Evolutionary conservation across 176 grass and related monocot genomes (phyloP).

Genomic region (Hordeum marinum): DNA sequence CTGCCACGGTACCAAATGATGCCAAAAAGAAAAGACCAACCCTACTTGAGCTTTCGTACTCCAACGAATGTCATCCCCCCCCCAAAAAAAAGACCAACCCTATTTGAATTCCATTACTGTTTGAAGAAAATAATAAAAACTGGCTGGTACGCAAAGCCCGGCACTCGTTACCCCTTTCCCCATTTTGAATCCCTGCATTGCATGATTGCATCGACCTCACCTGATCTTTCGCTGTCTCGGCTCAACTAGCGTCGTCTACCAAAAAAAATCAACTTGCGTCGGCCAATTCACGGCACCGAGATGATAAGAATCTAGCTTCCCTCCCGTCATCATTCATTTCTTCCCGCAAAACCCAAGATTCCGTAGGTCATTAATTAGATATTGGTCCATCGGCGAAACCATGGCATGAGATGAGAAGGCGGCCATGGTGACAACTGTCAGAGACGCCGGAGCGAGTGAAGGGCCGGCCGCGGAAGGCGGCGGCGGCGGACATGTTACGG

Average conservation of each 20-base stretch:
- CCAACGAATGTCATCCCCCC: no score
- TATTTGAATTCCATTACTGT: no score
- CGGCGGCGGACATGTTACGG: neutral
- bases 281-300: neutral
- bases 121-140: neutral
- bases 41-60: no score
- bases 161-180: neutral
- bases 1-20: no score
- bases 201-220: neutral
- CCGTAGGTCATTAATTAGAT: neutral
- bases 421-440: conserved; percentile 18
- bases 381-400: neutral
- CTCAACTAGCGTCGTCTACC: no score
- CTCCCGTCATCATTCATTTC: neutral
- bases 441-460: neutral
- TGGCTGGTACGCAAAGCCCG: neutral
- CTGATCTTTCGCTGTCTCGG: conserved; percentile 7
- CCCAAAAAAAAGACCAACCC: no score
- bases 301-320: neutral
- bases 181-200: neutral
- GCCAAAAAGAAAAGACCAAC: no score
- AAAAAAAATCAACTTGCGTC: conserved; percentile 17
- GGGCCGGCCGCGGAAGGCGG: neutral
- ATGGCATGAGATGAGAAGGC: neutral
- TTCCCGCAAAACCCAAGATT: neutral